Evolutionary conservation across 257 asterid genomes (phyloP).

Genomic region (Ballota nigra): DNA sequence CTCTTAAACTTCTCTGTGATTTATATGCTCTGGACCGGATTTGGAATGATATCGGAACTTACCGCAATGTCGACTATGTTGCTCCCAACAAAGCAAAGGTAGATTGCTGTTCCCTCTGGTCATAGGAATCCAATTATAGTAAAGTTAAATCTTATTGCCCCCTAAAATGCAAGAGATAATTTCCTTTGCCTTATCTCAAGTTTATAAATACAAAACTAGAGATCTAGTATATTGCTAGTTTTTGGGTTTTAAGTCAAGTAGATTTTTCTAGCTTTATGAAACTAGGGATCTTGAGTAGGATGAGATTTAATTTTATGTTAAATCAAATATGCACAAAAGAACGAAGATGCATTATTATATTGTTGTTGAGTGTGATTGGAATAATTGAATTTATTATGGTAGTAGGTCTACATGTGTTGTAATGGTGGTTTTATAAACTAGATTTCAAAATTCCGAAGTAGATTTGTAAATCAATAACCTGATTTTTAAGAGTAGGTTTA

Average conservation of each 20-base stretch:
- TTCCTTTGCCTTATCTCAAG: background rate
- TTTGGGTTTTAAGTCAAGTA: background rate
- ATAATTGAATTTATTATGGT: no score
- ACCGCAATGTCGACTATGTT: conserved; percentile 93
- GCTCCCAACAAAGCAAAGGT: conserved; percentile 99
- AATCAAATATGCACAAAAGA: no score
- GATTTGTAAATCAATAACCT: no score
- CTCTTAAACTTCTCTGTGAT: conserved; percentile 88
- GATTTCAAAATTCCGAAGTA: no score
- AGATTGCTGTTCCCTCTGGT: conserved; percentile 12
- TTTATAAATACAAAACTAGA: background rate
- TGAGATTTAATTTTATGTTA: no score
- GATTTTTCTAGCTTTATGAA: no score
- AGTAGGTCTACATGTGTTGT: no score
- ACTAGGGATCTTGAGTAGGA: no score
- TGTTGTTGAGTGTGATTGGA: no score
- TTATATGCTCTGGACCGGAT: conserved; percentile 91
- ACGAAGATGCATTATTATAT: no score
- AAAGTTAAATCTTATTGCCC: background rate
- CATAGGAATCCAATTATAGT: background rate
- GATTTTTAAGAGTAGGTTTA: no score
- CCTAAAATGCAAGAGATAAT: background rate
- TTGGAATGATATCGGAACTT: conserved; percentile 97
- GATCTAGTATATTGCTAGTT: background rate
- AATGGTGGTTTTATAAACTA: no score